These are phyloP conservation scores for Rhododendron molle DNA, from an alignment of 148 eudicot genomes.

Conservation along the genomic window DNA sequence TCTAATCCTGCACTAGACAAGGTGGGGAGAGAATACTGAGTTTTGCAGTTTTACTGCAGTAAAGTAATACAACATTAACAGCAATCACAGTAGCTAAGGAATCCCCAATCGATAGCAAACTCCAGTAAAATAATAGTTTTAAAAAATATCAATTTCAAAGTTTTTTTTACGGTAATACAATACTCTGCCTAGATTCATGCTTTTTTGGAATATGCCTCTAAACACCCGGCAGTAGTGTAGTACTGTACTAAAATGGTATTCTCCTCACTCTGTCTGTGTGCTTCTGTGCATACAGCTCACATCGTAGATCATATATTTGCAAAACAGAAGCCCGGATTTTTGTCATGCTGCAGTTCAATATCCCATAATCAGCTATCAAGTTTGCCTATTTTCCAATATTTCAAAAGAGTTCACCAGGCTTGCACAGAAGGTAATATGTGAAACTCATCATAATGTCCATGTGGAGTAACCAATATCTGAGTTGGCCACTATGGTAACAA, in stretches of 20 bases:
- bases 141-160: neutral
- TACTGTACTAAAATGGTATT: neutral
- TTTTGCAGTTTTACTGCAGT: conserved; percentile 6
- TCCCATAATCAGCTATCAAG: neutral
- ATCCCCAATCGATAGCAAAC: neutral
- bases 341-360: neutral
- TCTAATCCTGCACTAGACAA: neutral
- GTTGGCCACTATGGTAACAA: neutral
- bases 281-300: neutral
- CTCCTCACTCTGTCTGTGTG: neutral
- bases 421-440: neutral
- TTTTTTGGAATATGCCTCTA: neutral
- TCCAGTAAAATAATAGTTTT: neutral
- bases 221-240: neutral
- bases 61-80: neutral
- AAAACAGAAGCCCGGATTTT: neutral
- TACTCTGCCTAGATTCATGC: neutral
- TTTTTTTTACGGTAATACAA: neutral
- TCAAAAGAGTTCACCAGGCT: neutral
- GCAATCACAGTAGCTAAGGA: neutral
- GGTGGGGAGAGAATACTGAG: neutral
- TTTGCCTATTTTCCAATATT: neutral
- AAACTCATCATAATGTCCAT: neutral
- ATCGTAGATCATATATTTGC: neutral
- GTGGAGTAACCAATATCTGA: neutral